Conservation (phyloP, 106 monocot genomes). For the Acorus gramineus region DNA sequence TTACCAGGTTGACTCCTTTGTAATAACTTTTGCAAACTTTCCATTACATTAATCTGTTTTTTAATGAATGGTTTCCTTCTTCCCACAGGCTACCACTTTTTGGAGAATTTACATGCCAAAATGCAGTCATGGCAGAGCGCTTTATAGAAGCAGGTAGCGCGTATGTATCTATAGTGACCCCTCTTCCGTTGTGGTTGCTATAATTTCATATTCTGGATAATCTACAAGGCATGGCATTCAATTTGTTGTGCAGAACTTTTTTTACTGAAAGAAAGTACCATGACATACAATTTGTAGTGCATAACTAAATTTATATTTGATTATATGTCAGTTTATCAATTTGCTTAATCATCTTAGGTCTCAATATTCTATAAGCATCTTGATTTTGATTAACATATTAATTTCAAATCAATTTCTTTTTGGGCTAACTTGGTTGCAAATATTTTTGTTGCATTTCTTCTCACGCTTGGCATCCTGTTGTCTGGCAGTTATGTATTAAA, state of each 20-base stretch:
- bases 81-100: constrained; percentile 64
- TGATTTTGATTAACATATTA: too few species aligned
- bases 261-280: too few species aligned
- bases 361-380: too few species aligned
- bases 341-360: too few species aligned
- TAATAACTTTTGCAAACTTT: too few species aligned
- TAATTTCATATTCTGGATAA: not conserved
- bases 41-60: too few species aligned
- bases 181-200: not conserved
- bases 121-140: constrained; percentile 87
- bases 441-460: not conserved
- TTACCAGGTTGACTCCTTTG: too few species aligned
- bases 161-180: constrained; percentile 57
- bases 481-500: constrained; percentile 77
- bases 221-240: too few species aligned
- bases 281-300: too few species aligned
- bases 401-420: not conserved
- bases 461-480: not conserved
- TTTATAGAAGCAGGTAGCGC: constrained; percentile 99
- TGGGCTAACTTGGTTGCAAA: not conserved
- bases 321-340: too few species aligned
- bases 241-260: too few species aligned
- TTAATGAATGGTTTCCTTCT: not conserved
- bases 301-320: too few species aligned
- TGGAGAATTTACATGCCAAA: constrained; percentile 93